Evolutionary conservation across 108 stramenopile genomes (phyloP).

Genomic region (Pseudonitzschia pungens): DNA sequence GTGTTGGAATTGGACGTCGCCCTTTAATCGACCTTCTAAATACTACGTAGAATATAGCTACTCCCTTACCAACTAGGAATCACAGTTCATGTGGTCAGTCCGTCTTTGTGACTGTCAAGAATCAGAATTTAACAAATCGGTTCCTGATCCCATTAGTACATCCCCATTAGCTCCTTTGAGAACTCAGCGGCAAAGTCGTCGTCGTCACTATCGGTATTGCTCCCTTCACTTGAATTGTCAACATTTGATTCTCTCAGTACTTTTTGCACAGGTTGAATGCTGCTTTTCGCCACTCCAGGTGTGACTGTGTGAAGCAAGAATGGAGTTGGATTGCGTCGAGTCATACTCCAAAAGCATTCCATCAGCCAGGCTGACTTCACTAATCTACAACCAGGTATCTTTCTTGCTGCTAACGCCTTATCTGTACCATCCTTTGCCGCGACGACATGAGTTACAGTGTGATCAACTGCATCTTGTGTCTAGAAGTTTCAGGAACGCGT

Average conservation of each 20-base stretch:
- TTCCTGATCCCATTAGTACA: not conserved
- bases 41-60: too few species aligned
- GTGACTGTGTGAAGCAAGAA: slow-evolving; percentile 31
- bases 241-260: slow-evolving; percentile 20
- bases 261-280: slow-evolving; percentile 11
- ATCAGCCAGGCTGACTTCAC: slow-evolving; percentile 78
- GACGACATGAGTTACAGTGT: slow-evolving; percentile 64
- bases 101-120: not conserved
- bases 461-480: slow-evolving; percentile 41
- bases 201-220: slow-evolving; percentile 41
- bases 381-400: slow-evolving; percentile 63
- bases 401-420: slow-evolving; percentile 62
- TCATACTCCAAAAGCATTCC: slow-evolving; percentile 81
- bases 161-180: slow-evolving; percentile 51
- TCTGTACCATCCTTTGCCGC: slow-evolving; percentile 83
- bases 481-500: not conserved
- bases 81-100: too few species aligned
- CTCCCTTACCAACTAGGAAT: too few species aligned
- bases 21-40: too few species aligned
- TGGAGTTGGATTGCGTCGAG: slow-evolving; percentile 39
- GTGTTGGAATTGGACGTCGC: not conserved
- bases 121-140: not conserved
- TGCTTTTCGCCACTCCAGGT: slow-evolving; percentile 5
- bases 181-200: slow-evolving; percentile 58
- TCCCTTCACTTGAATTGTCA: slow-evolving; percentile 26